Base-by-base conservation (phyloP, 2,329 filamentous ascomycete species). In the Chaetomium globosum region DNA sequence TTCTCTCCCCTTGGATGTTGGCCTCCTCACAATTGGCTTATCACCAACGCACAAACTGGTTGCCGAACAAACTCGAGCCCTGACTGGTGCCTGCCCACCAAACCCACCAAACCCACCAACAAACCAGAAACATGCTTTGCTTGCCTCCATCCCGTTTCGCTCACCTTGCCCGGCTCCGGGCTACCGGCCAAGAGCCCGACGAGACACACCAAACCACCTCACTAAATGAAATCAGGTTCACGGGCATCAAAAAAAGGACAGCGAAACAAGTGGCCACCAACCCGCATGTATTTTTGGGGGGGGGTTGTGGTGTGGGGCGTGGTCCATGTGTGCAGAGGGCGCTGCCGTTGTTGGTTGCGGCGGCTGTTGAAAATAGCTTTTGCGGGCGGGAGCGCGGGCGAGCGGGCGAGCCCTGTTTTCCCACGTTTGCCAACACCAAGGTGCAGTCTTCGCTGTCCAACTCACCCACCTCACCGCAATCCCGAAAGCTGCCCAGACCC, bases 41-140 rank as follows among this genome's bases (percentile, higher is more conserved):
- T 64, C 65, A 67, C 65, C 65, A 64, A 55, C 58, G 46, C 39
- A n/a, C 65, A 61, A 64, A 58, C 64, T 23, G 9, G 39, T 43
- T 13, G 23, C 13, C 19, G 39, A n/a, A 31, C 63, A 48, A 58
- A 53, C 31, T 49, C 21, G 28, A 28, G 23, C 13, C 23, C 13
- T 48, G 60, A 53, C 60, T 66, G 59, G 48, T 13, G 23, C 26
- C 21, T 16, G 13, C 16, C 2, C 12, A 30, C 48, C 49, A 54
- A 61, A 26, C 26, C 26, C 26, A 26, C 26, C 26, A 26, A 26
- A 4, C 26, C 26, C 26, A 30, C 48, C 49, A 54, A 61, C 58
- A 52, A 61, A 59, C 48, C 53, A 49, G 13, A 59, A 62, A 51
- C 48, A 55, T 62, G 64, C 28, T 62, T 62, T 28, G 28, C 6